Conservation (phyloP, 495 filamentous ascomycete species). For the Hypoxylon crocopeplum region DNA sequence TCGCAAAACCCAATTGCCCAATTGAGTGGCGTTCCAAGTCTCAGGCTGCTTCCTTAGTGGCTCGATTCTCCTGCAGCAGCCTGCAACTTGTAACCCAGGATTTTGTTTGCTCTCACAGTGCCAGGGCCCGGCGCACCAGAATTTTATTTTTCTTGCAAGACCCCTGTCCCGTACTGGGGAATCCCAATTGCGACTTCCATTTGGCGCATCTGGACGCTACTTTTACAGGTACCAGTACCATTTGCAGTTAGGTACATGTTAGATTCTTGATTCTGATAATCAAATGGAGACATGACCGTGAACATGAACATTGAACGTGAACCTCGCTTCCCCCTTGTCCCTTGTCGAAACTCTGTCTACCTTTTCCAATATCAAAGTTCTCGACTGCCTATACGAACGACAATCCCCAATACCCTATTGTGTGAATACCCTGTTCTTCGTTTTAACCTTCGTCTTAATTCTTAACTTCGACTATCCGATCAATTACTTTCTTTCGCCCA, state of each 20-base stretch:
- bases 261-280: too few relatives aligned
- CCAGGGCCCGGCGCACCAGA: conserved; percentile 25
- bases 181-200: not conserved
- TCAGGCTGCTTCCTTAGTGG: conserved; percentile 17
- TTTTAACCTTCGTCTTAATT: conserved; percentile 36
- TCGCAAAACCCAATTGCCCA: conserved; percentile 17
- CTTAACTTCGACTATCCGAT: conserved; percentile 27
- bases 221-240: not conserved
- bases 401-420: conserved; percentile 34
- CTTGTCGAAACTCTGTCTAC: conserved; percentile 20
- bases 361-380: conserved; percentile 23
- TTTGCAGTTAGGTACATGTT: not conserved
- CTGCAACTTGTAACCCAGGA: conserved; percentile 1
- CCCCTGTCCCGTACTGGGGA: not conserved
- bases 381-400: conserved; percentile 35
- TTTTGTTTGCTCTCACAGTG: conserved; percentile 10
- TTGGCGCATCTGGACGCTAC: conserved; percentile 8
- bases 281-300: too few relatives aligned
- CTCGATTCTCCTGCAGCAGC: conserved; percentile 23
- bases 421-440: conserved; percentile 35
- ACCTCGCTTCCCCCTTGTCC: not conserved
- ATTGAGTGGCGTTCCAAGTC: conserved; percentile 22
- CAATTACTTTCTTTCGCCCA: conserved; percentile 31
- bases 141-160: conserved; percentile 3
- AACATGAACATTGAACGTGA: too few relatives aligned